Conservation (phyloP, 768 basidiomycete genomes). For the Lyophyllum decastes region DNA sequence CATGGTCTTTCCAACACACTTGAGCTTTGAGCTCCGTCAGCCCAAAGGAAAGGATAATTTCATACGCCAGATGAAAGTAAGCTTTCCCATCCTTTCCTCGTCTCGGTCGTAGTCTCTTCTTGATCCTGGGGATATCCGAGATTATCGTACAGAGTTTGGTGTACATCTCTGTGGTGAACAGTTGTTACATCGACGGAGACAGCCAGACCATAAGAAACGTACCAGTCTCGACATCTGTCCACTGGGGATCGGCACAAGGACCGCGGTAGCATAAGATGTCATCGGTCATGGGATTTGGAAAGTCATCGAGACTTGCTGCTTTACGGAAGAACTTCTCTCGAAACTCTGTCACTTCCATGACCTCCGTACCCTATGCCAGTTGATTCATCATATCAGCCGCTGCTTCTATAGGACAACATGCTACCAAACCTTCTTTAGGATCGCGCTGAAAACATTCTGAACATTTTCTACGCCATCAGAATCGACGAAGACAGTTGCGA, state of each 20-base stretch:
- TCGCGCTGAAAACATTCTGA: conserved; percentile 3
- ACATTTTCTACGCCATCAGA: conserved; percentile 6
- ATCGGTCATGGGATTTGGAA: conserved; percentile 3
- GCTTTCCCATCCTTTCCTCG: conserved; percentile 1
- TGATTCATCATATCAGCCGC: neutral
- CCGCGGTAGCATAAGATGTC: conserved; percentile 14
- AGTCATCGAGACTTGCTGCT: neutral
- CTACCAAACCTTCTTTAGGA: conserved; percentile 8
- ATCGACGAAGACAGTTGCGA: conserved; percentile 1
- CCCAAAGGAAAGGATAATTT: no score
- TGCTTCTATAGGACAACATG: neutral
- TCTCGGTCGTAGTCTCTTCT: neutral
- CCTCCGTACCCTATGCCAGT: conserved; percentile 4
- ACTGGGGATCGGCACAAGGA: conserved; percentile 6
- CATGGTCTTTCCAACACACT: no score
- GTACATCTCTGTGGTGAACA: conserved; percentile 11
- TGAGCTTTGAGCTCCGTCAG: no score
- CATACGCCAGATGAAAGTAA: conserved; percentile 5
- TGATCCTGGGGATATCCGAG: conserved; percentile 10
- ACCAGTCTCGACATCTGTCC: conserved; percentile 16
- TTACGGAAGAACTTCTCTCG: conserved; percentile 5
- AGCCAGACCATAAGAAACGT: neutral
- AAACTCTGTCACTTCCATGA: conserved; percentile 15
- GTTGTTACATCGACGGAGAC: neutral
- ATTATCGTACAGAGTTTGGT: conserved; percentile 9